These are phyloP conservation scores for Ophiostoma ips DNA, from an alignment of 2,329 filamentous ascomycete species.

Conservation along the genomic window DNA sequence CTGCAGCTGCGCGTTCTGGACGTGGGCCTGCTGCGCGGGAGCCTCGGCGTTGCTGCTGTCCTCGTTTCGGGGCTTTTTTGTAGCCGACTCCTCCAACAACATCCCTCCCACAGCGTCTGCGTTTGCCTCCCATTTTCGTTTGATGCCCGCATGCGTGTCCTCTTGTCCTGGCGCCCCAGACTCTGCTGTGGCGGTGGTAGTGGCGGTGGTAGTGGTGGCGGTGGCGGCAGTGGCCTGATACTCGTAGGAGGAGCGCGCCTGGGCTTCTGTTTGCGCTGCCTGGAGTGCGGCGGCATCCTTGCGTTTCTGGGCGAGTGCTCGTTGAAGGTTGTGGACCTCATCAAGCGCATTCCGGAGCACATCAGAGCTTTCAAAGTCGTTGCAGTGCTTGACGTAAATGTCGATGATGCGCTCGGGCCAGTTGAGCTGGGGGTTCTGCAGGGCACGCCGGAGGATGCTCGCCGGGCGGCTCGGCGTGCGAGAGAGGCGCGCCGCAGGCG, in stretches of 20 bases:
- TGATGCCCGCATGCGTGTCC: slow-evolving; percentile 32
- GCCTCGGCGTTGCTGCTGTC: slow-evolving; percentile 18
- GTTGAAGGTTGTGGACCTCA: slow-evolving; percentile 54
- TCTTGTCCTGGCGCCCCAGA: too few species aligned
- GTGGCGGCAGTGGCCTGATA: too few species aligned
- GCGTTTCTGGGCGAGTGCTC: slow-evolving; percentile 47
- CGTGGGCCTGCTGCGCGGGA: too few species aligned
- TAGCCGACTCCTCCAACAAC: slow-evolving; percentile 18
- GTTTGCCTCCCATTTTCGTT: slow-evolving; percentile 60
- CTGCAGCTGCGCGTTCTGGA: slow-evolving; percentile 14
- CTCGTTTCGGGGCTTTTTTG: slow-evolving; percentile 53
- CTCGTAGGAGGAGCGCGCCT: slow-evolving; percentile 11
- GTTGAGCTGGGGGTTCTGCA: slow-evolving; percentile 48
- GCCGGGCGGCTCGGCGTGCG: slow-evolving; percentile 63
- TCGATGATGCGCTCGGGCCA: slow-evolving; percentile 66
- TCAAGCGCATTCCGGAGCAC: slow-evolving; percentile 62
- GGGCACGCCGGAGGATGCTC: slow-evolving; percentile 58
- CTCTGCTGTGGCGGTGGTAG: too few species aligned
- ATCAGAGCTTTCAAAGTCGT: slow-evolving; percentile 73
- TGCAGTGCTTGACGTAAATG: slow-evolving; percentile 65
- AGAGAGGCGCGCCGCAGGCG: slow-evolving; percentile 28
- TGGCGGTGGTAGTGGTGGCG: too few species aligned
- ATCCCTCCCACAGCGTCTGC: slow-evolving; percentile 12
- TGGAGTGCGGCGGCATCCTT: slow-evolving; percentile 32
- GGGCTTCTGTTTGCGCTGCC: slow-evolving; percentile 18